Base-by-base conservation (phyloP, 306 rosid species). In the Purshia tridentata region DNA sequence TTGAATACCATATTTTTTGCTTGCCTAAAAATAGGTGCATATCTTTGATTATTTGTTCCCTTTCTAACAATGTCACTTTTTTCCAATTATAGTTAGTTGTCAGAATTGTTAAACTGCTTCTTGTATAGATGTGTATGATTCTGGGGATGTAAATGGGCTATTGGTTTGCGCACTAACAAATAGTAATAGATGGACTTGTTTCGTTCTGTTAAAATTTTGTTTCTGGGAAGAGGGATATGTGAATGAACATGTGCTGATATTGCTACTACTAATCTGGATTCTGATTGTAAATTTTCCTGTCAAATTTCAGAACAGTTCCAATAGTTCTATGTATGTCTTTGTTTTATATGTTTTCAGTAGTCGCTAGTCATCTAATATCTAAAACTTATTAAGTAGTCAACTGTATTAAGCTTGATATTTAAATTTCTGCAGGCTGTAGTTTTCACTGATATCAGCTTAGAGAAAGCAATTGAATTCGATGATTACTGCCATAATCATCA, bases 401-500 rank as follows among this genome's bases (percentile, higher is more conserved):
- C 57, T 37, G 5, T 7, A 19, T 50, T 50, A 19, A 73, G 40
- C 49, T 62, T 6, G 11, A 23, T 19, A 20, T 73, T 73, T 51
- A 22, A 39, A 49, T 63, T 65, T 54, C 72, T 53, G 62, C 73
- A 75, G 78, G 73, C 78, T 23, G 78, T 66, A 2, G 78, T 75
- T 41, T 75, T 75, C 78, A 66, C 78, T 55, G 78, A 65, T 65
- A 55, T 75, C 47, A 75, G 78, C 39, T 12, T 66, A 35, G 78
- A 75, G 15, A 65, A 75, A 44, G 78, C 78, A 44, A 75, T 75
- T 29, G 73, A 75, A 75, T 75, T 65, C 10, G 20, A 75, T 75
- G 72, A 75, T 48, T 75, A 75, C 46, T 75, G 78, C 66, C 78
- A 62, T 19, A 70, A 70, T 63, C 56, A 63, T 64, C 56, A 62